These are phyloP conservation scores for Mycena albidolilacea DNA, from an alignment of 768 basidiomycete genomes.

Conservation along the genomic window DNA sequence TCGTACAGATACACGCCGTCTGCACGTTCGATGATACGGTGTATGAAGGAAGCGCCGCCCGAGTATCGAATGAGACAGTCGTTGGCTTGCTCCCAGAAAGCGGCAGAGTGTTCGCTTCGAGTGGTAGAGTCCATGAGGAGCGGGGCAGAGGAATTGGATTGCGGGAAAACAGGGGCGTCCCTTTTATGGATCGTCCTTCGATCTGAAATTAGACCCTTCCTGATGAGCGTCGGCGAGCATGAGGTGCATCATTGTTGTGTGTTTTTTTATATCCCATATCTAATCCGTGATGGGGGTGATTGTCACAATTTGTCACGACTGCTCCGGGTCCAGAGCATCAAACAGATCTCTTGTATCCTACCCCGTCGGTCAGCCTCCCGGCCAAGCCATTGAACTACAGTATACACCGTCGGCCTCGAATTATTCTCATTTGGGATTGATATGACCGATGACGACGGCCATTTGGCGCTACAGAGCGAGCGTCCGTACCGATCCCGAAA, in stretches of 20 bases:
- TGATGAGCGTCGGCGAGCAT: background rate
- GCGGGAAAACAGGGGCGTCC: conserved; percentile 23
- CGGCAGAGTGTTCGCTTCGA: conserved; percentile 26
- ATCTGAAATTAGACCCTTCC: too few species aligned
- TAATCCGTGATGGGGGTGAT: too few species aligned
- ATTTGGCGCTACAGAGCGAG: background rate
- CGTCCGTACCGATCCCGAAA: conserved; percentile 31
- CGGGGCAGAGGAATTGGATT: conserved; percentile 6
- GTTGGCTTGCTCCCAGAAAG: conserved; percentile 38
- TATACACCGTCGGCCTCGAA: too few species aligned
- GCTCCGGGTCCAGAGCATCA: too few species aligned
- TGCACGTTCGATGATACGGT: conserved; percentile 39
- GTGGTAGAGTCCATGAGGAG: conserved; percentile 18
- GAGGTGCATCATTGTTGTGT: too few species aligned
- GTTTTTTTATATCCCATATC: too few species aligned
- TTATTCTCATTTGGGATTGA: too few species aligned
- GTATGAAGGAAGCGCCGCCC: conserved; percentile 38
- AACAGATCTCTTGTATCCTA: too few species aligned
- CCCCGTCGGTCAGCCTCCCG: conserved; percentile 30
- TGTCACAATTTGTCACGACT: too few species aligned
- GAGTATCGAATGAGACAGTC: conserved; percentile 41
- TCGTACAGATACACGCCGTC: conserved; percentile 41
- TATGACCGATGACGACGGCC: too few species aligned
- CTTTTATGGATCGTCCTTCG: conserved; percentile 24
- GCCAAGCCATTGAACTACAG: background rate